phyloP scores from a whole-genome alignment of 345 rosid genomes.

The Acer yangbiense region DNA sequence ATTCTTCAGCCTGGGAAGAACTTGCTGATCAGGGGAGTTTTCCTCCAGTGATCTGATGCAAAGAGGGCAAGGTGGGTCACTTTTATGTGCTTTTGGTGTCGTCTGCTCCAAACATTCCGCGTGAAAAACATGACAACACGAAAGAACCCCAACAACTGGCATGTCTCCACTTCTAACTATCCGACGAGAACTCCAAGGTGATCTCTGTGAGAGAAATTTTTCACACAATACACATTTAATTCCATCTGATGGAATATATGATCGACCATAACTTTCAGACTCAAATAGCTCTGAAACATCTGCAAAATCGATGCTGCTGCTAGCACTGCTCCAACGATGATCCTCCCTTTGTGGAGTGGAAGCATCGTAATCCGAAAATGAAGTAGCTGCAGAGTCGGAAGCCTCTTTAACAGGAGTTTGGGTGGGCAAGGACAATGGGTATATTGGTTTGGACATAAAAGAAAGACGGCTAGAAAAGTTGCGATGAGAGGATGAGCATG shows the following conservation, averaged over 20 bases:
- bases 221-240: slow-evolving; percentile 53
- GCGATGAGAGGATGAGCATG: slow-evolving; percentile 40
- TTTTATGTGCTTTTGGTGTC: slow-evolving; percentile 41
- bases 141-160: slow-evolving; percentile 58
- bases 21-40: slow-evolving; percentile 31
- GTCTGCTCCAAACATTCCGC: slow-evolving; percentile 63
- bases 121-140: slow-evolving; percentile 56
- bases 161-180: slow-evolving; percentile 53
- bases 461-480: slow-evolving; percentile 46
- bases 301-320: slow-evolving; percentile 42
- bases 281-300: slow-evolving; percentile 50
- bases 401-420: slow-evolving; percentile 30
- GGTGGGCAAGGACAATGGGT: slow-evolving; percentile 50
- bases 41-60: slow-evolving; percentile 44
- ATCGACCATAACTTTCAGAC: slow-evolving; percentile 29
- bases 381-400: slow-evolving; percentile 18
- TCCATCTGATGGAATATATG: slow-evolving; percentile 29
- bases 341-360: slow-evolving; percentile 38
- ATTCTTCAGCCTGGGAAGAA: slow-evolving; percentile 34
- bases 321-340: slow-evolving; percentile 56
- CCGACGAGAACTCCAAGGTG: slow-evolving; percentile 55
- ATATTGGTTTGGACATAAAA: slow-evolving; percentile 62
- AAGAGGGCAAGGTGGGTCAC: slow-evolving; percentile 59
- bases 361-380: slow-evolving; percentile 29
- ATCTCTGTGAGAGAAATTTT: slow-evolving; percentile 53